Evolutionary conservation across 768 basidiomycete species (phyloP), one percentile per base, ranked within the genome.

Genomic region (Podaxis sp.): DNA sequence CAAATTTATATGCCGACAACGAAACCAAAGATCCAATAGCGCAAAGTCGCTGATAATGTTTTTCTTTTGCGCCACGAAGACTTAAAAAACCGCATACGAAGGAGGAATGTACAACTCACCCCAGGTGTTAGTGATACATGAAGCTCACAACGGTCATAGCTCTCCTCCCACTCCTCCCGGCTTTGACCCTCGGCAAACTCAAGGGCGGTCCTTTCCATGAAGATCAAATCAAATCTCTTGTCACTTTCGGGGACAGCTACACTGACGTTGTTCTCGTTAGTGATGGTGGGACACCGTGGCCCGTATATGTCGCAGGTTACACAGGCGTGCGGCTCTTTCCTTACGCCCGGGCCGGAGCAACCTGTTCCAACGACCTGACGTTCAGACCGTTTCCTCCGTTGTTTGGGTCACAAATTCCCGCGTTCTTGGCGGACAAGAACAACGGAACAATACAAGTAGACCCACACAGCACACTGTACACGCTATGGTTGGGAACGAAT

Each of bases 211-310:
- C 56, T 22, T 57, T 75, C n/a, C 55, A 54, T 46, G 68, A 68
- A 30, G 68, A 68, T 24, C 84, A 85, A 64, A 87, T 89, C 61
- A 85, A 84, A 70, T 82, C 83, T 61, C 77, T 89, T 9, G 87
- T 86, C 57, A 87, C 86, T 0, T 90, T 89, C 61, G 87, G 88
- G 2, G 87, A 89, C 74, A 84, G 83, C 58, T 88, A 85, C 68
- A 86, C 85, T 0, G 86, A 88, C 64, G 70, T 83, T 1, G 80
- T 78, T 11, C 66, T 62, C 36, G 66, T 72, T 6, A 74, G 75
- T 0, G 75, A 80, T 63, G 77, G 79, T 5, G 83, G 81, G 4
- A 79, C 76, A 3, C 73, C 83, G 3, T 89, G 88, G 88, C 87
- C 88, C 1, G 76, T 82, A 0, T 88, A 85, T 64, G 84, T 82